Base-by-base conservation (phyloP, 768 basidiomycete genomes). In the Russula vinacea region DNA sequence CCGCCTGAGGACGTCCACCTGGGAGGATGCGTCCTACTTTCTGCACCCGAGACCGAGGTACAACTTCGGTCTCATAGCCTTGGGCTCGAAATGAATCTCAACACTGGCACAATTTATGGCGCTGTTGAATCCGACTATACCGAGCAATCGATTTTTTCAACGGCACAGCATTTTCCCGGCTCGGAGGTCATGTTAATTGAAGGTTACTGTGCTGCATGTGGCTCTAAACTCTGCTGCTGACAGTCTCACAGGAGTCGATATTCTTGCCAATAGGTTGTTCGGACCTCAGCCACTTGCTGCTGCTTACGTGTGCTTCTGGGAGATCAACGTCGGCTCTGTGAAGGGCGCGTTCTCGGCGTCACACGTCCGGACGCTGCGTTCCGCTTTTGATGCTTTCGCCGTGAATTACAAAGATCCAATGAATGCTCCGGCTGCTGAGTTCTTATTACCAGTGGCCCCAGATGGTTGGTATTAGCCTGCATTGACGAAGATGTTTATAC, bases 281-380 rank as follows among this genome's bases (percentile, higher is more conserved):
- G 96, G 96, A 9, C 91, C 92, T 14, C 84, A 86, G 62, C 96
- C 96, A 8, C 82, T 84, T 3, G 90, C 90, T 0, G 76, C 89
- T 2, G 87, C 93, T 1, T 98, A 98, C 71, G 78, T 96, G 6
- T 98, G 95, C 72, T 82, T 97, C 16, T 98, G 96, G 96, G 93
- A 96, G 70, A 83, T 95, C 51, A 76, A 76, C n/a, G 40, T 94
- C 19, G 92, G 92, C 7, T 72, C 79, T 39, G 71, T 91, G 53
- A 86, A 84, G 69, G 80, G 80, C 0, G 70, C 80, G 29, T 65
- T 87, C 22, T 82, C 87, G 2, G 83, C 86, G 9, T 72, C 75
- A 17, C 82, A 92, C 67, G 76, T 76, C 6, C 76, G 78, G 65
- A 68, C 81, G 17, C 68, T 94, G 14, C 72, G 75, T 10, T 79